Evolutionary conservation across 192 early-diverging fungal species (phyloP).

Genomic region (Phycomyces blakesleeanus): DNA sequence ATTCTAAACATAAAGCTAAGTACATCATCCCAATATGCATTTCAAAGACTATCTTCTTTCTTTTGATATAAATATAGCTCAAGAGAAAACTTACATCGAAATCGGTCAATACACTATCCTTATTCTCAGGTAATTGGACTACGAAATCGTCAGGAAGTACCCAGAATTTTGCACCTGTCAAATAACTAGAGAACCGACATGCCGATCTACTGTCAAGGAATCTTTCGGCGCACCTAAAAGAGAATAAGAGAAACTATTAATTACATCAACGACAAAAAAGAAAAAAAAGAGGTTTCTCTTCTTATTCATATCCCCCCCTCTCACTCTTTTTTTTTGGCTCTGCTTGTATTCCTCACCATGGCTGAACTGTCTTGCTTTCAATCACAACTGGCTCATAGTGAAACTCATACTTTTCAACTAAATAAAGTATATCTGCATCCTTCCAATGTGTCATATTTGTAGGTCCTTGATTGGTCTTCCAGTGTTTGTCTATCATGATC

Average conservation of each 20-base stretch:
- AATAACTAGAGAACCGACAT: slow-evolving; percentile 48
- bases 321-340: not conserved
- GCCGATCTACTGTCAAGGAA: slow-evolving; percentile 55
- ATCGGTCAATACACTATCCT: slow-evolving; percentile 30
- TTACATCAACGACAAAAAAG: too few species aligned
- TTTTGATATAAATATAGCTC: too few species aligned
- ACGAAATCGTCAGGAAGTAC: slow-evolving; percentile 51
- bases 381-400: slow-evolving; percentile 56
- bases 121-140: slow-evolving; percentile 24
- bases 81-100: slow-evolving; percentile 41
- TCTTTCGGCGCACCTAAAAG: slow-evolving; percentile 48
- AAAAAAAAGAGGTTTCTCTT: too few species aligned
- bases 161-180: slow-evolving; percentile 53
- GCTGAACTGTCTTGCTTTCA: slow-evolving; percentile 40
- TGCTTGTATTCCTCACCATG: slow-evolving; percentile 26
- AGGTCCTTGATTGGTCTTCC: slow-evolving; percentile 48
- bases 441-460: slow-evolving; percentile 47
- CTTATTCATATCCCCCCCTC: too few species aligned
- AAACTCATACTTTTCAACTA: slow-evolving; percentile 53
- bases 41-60: too few species aligned
- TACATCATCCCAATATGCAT: too few species aligned
- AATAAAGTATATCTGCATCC: slow-evolving; percentile 34
- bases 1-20: slow-evolving; percentile 32
- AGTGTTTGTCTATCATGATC: slow-evolving; percentile 47
- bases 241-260: too few species aligned